phyloP scores from a whole-genome alignment of 2,329 filamentous ascomycete species.

The Dactylonectria macrodidyma region DNA sequence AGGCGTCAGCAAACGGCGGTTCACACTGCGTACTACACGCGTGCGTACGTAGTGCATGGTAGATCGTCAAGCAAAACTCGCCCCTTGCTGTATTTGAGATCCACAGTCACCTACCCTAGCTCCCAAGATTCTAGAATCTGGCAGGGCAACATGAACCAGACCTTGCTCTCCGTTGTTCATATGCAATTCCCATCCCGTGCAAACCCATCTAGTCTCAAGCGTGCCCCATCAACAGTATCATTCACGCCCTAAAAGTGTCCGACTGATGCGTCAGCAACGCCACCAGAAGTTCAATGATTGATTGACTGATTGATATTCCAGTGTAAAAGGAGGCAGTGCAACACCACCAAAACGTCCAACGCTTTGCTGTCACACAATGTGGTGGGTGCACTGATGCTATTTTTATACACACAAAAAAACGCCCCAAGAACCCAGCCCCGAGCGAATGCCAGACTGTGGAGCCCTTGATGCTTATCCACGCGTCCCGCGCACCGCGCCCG shows the following conservation, averaged over 20 bases:
- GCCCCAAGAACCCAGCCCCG: background rate
- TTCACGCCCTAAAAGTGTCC: background rate
- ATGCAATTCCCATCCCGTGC: background rate
- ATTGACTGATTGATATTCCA: background rate
- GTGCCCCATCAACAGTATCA: background rate
- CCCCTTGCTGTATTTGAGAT: background rate
- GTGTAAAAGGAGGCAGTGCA: constrained; percentile 5
- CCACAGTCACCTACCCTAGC: constrained; percentile 3
- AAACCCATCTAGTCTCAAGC: background rate
- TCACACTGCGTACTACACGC: no score
- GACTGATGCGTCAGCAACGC: background rate
- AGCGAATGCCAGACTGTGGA: background rate
- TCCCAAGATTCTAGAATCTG: background rate
- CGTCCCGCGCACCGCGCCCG: constrained; percentile 2
- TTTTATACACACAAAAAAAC: constrained; percentile 14
- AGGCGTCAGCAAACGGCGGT: background rate
- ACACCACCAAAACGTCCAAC: background rate
- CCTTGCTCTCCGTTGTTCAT: background rate
- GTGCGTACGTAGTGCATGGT: no score
- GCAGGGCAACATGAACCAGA: constrained; percentile 1
- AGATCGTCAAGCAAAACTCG: no score
- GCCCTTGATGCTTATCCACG: background rate
- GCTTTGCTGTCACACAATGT: constrained; percentile 2
- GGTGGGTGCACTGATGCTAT: constrained; percentile 2
- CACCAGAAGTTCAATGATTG: background rate